Evolutionary conservation across 108 stramenopile genomes (phyloP), one percentile per base, ranked within the genome.

Genomic region (Parmales sp.): DNA sequence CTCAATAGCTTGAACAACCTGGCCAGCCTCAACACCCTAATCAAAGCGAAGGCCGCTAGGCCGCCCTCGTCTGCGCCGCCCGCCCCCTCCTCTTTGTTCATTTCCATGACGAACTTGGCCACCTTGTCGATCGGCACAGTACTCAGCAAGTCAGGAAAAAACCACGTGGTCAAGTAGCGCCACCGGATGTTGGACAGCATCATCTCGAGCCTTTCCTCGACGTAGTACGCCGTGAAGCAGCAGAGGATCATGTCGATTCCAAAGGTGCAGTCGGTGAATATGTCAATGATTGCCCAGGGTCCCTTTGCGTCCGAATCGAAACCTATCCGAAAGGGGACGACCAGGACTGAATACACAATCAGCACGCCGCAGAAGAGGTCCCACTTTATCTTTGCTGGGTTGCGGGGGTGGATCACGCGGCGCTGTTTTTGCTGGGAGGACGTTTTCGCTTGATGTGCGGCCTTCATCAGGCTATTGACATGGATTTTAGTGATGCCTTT

Each of bases 21-120:
- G 20, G 63, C 51, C 38, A 75, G 70, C 20, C 81, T 73, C 48
- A 82, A 48, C 5, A 77, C 67, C 13, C 76, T 51, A 25, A 82
- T 60, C 29, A 60, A 34, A 18, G 31, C 36, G 20, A 60, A 60
- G 13, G 31, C 54, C 1, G 54, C 54, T 11, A 60, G 54, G 13
- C 36, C 54, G 54, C 36, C 36, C 54, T 34, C 54, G 11, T 28
- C 26, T 20, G 31, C 54, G 7, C 54, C 54, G 26, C 20, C 54
- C 26, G 16, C 54, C 13, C 31, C 41, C 41, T 16, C 41, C 13
- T 60, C 31, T 4, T 11, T 3, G 1, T 20, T 16, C 20, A 28
- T 34, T 29, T 34, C 54, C 18, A 60, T 26, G 29, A 60, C 16
- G 3, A 34, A 13, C 16, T 60, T 34, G 3, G 20, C 54, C 31